Conservation (phyloP, 768 basidiomycete species). For the Kwoniella mangroviensis region DNA sequence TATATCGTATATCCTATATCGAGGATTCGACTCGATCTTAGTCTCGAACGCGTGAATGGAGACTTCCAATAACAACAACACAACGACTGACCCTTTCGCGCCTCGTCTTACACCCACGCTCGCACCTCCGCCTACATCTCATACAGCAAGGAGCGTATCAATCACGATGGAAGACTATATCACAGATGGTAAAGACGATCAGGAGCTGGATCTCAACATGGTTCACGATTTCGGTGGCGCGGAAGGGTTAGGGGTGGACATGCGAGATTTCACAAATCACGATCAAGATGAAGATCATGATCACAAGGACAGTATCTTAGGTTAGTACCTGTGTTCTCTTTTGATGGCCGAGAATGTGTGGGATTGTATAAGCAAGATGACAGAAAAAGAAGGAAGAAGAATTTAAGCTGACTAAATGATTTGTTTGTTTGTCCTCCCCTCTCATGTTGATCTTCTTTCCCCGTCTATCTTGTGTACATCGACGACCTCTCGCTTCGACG, state of each 20-base stretch:
- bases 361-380: slow-evolving; percentile 3
- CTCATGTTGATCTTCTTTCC: slow-evolving; percentile 3
- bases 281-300: slow-evolving; percentile 24
- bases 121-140: slow-evolving; percentile 12
- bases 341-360: neutral
- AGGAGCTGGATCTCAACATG: slow-evolving; percentile 44
- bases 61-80: slow-evolving; percentile 2
- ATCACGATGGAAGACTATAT: slow-evolving; percentile 31
- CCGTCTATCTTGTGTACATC: neutral
- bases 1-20: no score
- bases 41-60: slow-evolving; percentile 15
- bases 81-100: slow-evolving; percentile 19
- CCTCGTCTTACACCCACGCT: slow-evolving; percentile 20
- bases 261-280: slow-evolving; percentile 47
- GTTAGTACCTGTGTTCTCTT: slow-evolving; percentile 6
- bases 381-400: neutral
- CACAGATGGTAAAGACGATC: slow-evolving; percentile 23
- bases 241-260: slow-evolving; percentile 50
- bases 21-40: neutral
- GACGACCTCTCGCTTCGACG: neutral
- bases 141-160: slow-evolving; percentile 23
- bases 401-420: neutral
- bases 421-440: slow-evolving; percentile 8
- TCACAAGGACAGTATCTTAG: slow-evolving; percentile 8
- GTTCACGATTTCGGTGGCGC: slow-evolving; percentile 48